These are phyloP conservation scores for Pleurotus pulmonarius DNA, from an alignment of 768 basidiomycete genomes.

Conservation along the genomic window DNA sequence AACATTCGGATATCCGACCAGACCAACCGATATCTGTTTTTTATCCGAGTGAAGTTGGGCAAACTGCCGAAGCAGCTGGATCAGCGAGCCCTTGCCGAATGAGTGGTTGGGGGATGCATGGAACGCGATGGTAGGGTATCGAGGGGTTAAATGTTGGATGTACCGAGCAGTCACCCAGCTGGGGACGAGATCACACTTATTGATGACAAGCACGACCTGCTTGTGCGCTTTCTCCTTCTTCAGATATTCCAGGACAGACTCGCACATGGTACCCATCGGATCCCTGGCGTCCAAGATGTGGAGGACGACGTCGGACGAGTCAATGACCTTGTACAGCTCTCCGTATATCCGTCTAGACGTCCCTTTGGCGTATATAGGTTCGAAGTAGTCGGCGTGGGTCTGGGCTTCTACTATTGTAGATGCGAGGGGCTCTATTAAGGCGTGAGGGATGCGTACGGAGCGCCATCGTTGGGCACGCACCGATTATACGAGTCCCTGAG, in stretches of 20 bases:
- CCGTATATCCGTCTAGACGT: constrained; percentile 96
- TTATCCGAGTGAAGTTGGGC: constrained; percentile 96
- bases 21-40: constrained; percentile 98
- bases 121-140: constrained; percentile 96
- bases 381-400: constrained; percentile 77
- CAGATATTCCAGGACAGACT: constrained; percentile 89
- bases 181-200: constrained; percentile 98
- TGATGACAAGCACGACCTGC: constrained; percentile 93
- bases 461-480: constrained; percentile 22
- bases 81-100: constrained; percentile 97
- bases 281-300: constrained; percentile 96
- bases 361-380: constrained; percentile 93
- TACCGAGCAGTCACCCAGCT: constrained; percentile 99
- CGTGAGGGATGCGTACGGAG: neutral
- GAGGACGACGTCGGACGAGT: constrained; percentile 94
- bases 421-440: constrained; percentile 39
- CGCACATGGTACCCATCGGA: constrained; percentile 92
- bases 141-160: constrained; percentile 91
- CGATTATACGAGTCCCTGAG: constrained; percentile 39
- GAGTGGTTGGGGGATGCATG: constrained; percentile 99
- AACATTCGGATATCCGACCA: constrained; percentile 97
- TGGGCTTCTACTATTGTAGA: constrained; percentile 47
- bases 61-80: constrained; percentile 95
- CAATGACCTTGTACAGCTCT: constrained; percentile 98
- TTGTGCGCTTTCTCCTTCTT: constrained; percentile 97